Evolutionary conservation across 257 asterid genomes (phyloP), one percentile per base, ranked within the genome.

Genomic region (Penstemon davidsonii): DNA sequence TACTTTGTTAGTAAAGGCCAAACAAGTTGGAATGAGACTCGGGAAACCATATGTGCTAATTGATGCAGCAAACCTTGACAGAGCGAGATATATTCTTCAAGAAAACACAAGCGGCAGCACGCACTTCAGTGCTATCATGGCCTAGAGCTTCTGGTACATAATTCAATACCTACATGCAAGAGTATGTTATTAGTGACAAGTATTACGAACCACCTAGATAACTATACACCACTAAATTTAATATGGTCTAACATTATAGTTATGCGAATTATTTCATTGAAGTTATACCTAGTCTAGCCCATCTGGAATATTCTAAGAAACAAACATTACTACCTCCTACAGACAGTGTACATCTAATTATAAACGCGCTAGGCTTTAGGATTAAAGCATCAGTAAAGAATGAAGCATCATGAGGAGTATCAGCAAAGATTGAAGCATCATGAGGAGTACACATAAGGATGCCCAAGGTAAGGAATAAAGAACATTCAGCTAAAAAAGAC

Each of bases 31-130:
- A 62, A 67, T 63, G 50, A 42, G 46, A 63, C 12, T 13, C 44
- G 55, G 41, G 54, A 64, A 62, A 73, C 67, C 33, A 19, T 25
- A 25, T 56, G 45, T 25, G 56, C 55, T 33, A 37, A 55, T 73
- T 67, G 47, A 68, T 25, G 68, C 33, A n/a, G 75, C 86, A 38
- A 70, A 94, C 99, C 99, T 94, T 86, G 79, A 91, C 85, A 39
- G 97, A 91, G 47, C 95, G 96, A 76, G 97, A 81, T 69, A 86
- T 82, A 68, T 83, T 89, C 85, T 82, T 91, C 85, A 94, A 80
- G 62, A 92, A 87, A 72, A 74, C 69, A 81, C 96, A 91, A 67
- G 97, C 87, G 52, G 99, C 99, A 83, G 80, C 78, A 58, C 96
- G 96, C 55, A 94, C 95, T 62, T 91, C 89, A 78, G 88, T 77